Base-by-base conservation (phyloP, 768 basidiomycete species). In the Pleurotus eryngii region DNA sequence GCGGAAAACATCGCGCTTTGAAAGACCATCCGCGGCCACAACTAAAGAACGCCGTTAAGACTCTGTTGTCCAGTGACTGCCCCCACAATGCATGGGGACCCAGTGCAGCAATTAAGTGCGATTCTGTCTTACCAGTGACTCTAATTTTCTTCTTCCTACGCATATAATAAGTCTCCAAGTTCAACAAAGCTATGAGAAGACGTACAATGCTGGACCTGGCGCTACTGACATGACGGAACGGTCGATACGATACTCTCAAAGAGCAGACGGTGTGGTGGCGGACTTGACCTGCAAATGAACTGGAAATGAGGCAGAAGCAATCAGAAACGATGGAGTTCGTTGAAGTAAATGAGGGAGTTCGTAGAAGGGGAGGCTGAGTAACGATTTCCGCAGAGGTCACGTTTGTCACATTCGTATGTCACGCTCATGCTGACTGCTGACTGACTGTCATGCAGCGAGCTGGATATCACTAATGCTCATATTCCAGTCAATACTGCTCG, bases 1-100 rank as follows among this genome's bases (percentile, higher is more conserved):
- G 53, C 95, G 86, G 70, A 97, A 95, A 55, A 96, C 93, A 77
- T 97, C 94, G 57, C 94, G 90, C 76, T 96, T 97, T 47, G 89
- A 89, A 17, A 97, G 76, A 12, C 90, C 90, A 74, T 97, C 95
- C 46, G 94, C 97, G 56, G 97, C 96, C 61, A 99, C 95, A 60
- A 95, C 95, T 97, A 64, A 6, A 57, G 50, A 56, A 58, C 2
- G 51, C 59, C 61, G 17, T 57, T 38, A 26, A 53, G 46, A 53
- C 37, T 15, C 51, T 37, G 37, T 27, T 57, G n/a, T 15, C 42
- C n/a, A 15, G 42, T 22, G 42, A 22, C 20, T n/a, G n/a, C 42
- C 20, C 42, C 42, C 42, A 7, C 20, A 8, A 35, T 35, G 7
- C 11, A 35, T 35, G 30, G 30, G 30, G 1, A 35, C 9, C 9